Conservation (phyloP, 129 eudicot genomes). For the Tagetes patula region DNA sequence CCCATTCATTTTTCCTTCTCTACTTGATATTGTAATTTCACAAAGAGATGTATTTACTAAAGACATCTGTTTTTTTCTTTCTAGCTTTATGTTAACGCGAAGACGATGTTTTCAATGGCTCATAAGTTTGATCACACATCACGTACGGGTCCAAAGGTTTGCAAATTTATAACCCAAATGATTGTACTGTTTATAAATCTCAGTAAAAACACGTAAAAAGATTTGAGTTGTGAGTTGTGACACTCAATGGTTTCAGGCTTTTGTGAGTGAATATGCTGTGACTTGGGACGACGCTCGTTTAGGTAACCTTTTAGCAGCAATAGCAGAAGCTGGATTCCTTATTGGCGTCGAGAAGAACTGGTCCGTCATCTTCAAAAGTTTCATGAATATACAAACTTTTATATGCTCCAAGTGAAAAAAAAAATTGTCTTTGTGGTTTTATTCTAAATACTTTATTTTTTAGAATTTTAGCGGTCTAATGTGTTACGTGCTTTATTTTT, state of each 20-base stretch:
- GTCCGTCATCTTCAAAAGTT: constrained; percentile 35
- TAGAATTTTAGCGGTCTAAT: constrained; percentile 5
- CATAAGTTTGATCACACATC: constrained; percentile 55
- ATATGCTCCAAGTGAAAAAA: constrained; percentile 1
- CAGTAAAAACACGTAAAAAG: not conserved
- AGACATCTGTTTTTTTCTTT: not conserved
- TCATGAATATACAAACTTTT: constrained; percentile 1
- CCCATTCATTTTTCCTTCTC: not conserved
- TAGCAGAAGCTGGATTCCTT: constrained; percentile 93
- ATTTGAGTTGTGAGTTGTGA: constrained; percentile 4
- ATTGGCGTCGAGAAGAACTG: constrained; percentile 87
- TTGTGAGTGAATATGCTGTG: constrained; percentile 97
- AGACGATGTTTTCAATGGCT: constrained; percentile 55
- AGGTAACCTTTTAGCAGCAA: constrained; percentile 83
- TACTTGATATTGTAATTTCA: not conserved
- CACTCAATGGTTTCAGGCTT: constrained; percentile 58
- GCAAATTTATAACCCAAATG: constrained; percentile 19
- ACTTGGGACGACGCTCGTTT: constrained; percentile 62
- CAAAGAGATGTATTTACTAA: constrained; percentile 1
- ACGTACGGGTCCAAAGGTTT: constrained; percentile 87
- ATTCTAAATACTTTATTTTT: not conserved
- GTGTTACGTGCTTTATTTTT: not conserved
- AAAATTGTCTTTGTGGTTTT: not conserved
- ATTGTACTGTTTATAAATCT: not conserved
- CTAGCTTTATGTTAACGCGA: constrained; percentile 67